Conservation (phyloP, 805 yeast genomes). For the Yamadazyma olivae region DNA sequence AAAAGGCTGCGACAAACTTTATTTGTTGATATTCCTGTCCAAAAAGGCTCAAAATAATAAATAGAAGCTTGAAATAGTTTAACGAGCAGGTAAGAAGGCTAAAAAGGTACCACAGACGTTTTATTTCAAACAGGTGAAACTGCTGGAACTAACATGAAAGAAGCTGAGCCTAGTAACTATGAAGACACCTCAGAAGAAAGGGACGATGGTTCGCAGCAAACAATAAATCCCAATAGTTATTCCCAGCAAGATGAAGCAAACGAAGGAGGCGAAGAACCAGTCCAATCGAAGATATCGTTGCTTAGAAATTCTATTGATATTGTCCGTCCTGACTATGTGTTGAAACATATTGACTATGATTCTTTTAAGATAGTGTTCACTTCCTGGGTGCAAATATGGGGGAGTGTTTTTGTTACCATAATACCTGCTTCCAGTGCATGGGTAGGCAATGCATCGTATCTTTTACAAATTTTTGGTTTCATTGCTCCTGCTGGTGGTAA, state of each 20-base stretch:
- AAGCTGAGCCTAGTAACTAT: too few relatives aligned
- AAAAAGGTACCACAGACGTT: too few relatives aligned
- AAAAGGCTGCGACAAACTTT: too few relatives aligned
- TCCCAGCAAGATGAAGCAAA: background rate
- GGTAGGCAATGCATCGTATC: conserved; percentile 27
- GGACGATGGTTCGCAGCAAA: too few relatives aligned
- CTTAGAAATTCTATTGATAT: conserved; percentile 10
- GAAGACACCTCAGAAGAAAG: too few relatives aligned
- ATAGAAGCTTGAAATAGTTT: too few relatives aligned
- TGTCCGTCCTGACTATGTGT: conserved; percentile 20
- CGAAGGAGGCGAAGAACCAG: conserved; percentile 6
- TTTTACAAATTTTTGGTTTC: conserved; percentile 26
- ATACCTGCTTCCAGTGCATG: conserved; percentile 22
- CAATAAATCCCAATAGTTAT: conserved; percentile 4
- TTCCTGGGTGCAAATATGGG: conserved; percentile 28
- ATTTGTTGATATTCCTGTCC: too few relatives aligned
- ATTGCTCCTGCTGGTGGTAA: conserved; percentile 25
- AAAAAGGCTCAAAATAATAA: too few relatives aligned
- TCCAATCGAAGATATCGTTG: conserved; percentile 9
- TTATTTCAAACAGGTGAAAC: too few relatives aligned
- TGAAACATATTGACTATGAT: conserved; percentile 22
- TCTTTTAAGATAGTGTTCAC: conserved; percentile 23
- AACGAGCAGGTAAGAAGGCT: too few relatives aligned
- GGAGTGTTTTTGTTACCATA: conserved; percentile 20
- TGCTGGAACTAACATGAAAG: too few relatives aligned